These are phyloP conservation scores for Chlamydomonas schloesseri DNA, from an alignment of 139 green algal genomes.

Conservation along the genomic window DNA sequence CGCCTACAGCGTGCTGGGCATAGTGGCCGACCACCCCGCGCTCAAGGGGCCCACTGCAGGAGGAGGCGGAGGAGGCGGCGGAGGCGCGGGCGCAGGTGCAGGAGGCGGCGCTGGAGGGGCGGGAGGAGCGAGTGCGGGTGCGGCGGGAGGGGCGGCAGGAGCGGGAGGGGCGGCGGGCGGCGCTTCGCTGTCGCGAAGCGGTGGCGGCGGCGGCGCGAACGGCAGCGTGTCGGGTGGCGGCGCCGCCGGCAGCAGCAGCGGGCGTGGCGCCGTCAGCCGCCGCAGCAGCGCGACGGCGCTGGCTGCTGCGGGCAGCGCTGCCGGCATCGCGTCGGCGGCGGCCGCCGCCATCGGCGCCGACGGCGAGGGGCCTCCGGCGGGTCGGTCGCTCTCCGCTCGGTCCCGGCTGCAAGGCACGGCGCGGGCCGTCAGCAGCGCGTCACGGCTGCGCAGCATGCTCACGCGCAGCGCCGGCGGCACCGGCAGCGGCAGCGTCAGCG, in stretches of 20 bases:
- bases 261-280: too few relatives aligned
- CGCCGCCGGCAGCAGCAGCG: too few relatives aligned
- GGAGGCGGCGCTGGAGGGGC: not conserved
- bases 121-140: not conserved
- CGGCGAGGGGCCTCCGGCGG: too few relatives aligned
- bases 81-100: not conserved
- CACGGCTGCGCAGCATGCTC: not conserved
- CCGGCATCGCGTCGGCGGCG: not conserved
- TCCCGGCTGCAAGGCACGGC: not conserved
- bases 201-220: not conserved
- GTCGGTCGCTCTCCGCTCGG: too few relatives aligned
- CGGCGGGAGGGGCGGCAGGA: not conserved
- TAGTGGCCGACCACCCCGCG: not conserved
- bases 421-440: not conserved
- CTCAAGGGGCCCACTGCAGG: too few relatives aligned
- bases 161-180: too few relatives aligned
- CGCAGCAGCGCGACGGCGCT: too few relatives aligned
- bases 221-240: too few relatives aligned
- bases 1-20: not conserved
- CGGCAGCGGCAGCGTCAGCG: too few relatives aligned
- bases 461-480: too few relatives aligned
- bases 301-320: too few relatives aligned
- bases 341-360: not conserved
- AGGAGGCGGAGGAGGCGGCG: not conserved
- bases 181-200: too few relatives aligned